Conservation (phyloP, 805 yeast genomes). For the Tetrapisispora namnaoensis region DNA sequence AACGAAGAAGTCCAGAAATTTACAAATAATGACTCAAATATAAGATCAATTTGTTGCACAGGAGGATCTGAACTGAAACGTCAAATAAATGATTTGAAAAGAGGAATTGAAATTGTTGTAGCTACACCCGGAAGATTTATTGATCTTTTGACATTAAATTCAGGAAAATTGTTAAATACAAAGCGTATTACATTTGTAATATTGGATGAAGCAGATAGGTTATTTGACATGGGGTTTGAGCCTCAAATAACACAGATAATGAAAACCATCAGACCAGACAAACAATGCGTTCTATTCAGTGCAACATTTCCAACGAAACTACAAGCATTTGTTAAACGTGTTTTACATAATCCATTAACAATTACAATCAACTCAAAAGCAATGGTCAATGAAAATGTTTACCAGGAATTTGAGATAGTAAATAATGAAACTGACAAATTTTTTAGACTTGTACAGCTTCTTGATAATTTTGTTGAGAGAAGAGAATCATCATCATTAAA, state of each 20-base stretch:
- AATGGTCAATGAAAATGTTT: constrained; percentile 71
- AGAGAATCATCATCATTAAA: neutral
- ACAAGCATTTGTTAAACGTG: constrained; percentile 61
- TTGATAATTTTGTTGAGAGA: constrained; percentile 34
- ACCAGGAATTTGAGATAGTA: constrained; percentile 59
- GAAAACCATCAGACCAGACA: constrained; percentile 68
- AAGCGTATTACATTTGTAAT: constrained; percentile 70
- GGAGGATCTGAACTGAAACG: constrained; percentile 81
- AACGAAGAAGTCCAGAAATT: constrained; percentile 55
- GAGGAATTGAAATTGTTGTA: constrained; percentile 70
- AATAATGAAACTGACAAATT: constrained; percentile 47
- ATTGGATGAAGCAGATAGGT: constrained; percentile 90
- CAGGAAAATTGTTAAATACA: constrained; percentile 60
- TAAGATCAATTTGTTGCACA: constrained; percentile 57
- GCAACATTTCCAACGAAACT: constrained; percentile 86
- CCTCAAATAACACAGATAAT: constrained; percentile 85
- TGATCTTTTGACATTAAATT: constrained; percentile 74
- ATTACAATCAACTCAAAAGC: constrained; percentile 73
- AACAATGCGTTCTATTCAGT: constrained; percentile 83
- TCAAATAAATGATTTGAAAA: constrained; percentile 72
- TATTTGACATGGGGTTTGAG: constrained; percentile 95
- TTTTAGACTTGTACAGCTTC: constrained; percentile 39
- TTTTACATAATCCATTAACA: constrained; percentile 57
- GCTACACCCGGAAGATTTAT: constrained; percentile 95
- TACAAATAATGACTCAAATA: constrained; percentile 26